A percentile compares a stretch with the other conserved stretches of the same genome.
Evolutionary conservation across 2,329 filamentous ascomycete species (phyloP).

Genomic region (Coniella vitis): DNA sequence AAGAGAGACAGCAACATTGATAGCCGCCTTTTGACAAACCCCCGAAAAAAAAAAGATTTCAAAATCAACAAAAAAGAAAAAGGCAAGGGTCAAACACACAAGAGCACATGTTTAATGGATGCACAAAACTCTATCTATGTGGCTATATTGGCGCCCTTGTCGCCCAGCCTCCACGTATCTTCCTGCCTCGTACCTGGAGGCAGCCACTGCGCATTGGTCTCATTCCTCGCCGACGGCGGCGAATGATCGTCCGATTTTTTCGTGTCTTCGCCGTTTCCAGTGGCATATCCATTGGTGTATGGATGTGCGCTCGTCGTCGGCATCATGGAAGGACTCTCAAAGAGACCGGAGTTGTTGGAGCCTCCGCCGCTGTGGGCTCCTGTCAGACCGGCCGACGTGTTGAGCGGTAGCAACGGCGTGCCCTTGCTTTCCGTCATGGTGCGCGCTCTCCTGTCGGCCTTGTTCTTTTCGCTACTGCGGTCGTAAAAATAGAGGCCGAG

Average conservation of each 20-base stretch:
- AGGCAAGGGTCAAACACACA: no score
- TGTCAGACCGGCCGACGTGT: constrained; percentile 34
- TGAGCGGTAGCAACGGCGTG: constrained; percentile 61
- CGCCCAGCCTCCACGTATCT: constrained; percentile 62
- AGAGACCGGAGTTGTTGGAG: constrained; percentile 22
- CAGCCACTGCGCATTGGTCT: constrained; percentile 56
- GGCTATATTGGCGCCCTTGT: constrained; percentile 22
- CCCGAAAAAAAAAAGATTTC: no score
- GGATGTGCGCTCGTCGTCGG: constrained; percentile 24
- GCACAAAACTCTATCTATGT: constrained; percentile 1
- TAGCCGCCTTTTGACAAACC: no score
- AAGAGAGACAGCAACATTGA: no score
- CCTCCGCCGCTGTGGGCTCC: constrained; percentile 19
- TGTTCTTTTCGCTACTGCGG: constrained; percentile 79
- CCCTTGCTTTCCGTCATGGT: constrained; percentile 48
- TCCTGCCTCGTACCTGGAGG: constrained; percentile 78
- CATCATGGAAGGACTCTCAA: constrained; percentile 28
- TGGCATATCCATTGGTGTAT: constrained; percentile 40
- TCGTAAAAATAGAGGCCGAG: constrained; percentile 93
- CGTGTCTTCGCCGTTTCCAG: constrained; percentile 37
- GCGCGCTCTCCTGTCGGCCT: constrained; percentile 75
- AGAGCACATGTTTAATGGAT: no score
- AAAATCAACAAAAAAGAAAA: no score
- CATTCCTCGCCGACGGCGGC: constrained; percentile 31
- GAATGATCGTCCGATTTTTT: constrained; percentile 50